Conservation (phyloP, 2,329 filamentous ascomycete species). For the Epichloe typhina region DNA sequence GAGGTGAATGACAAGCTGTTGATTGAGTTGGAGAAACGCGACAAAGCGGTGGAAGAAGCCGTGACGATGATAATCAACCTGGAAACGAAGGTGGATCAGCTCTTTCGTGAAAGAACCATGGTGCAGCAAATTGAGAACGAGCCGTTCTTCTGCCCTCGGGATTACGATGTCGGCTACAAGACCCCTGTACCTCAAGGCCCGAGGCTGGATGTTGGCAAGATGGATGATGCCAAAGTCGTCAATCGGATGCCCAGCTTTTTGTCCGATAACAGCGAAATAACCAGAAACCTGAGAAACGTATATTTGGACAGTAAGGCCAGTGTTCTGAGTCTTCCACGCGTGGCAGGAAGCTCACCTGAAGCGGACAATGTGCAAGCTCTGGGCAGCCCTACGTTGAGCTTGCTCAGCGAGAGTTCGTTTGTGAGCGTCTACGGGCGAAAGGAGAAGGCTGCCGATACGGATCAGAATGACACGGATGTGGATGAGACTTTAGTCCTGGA, state of each 20-base stretch:
- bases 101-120: constrained; percentile 40
- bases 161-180: constrained; percentile 16
- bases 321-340: constrained; percentile 34
- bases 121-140: constrained; percentile 36
- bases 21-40: constrained; percentile 50
- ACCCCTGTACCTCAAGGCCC: constrained; percentile 10
- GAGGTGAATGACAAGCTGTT: constrained; percentile 46
- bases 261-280: constrained; percentile 44
- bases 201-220: constrained; percentile 9
- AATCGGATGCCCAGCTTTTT: constrained; percentile 52
- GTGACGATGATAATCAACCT: constrained; percentile 55
- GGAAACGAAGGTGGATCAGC: constrained; percentile 44
- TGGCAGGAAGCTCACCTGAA: constrained; percentile 28
- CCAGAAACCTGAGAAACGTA: constrained; percentile 47
- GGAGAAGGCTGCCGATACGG: constrained; percentile 20
- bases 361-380: constrained; percentile 24
- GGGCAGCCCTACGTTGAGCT: constrained; percentile 47
- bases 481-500: constrained; percentile 20
- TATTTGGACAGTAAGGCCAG: constrained; percentile 40
- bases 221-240: constrained; percentile 25
- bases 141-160: constrained; percentile 20
- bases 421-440: constrained; percentile 44
- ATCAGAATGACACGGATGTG: constrained; percentile 12
- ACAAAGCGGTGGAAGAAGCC: constrained; percentile 58
- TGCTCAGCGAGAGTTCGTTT: constrained; percentile 56